Percentiles rank a stretch among this genome's conserved stretches.
These are phyloP conservation scores for Parsonsia alboflavescens DNA, from an alignment of 257 asterid species.

Conservation along the genomic window DNA sequence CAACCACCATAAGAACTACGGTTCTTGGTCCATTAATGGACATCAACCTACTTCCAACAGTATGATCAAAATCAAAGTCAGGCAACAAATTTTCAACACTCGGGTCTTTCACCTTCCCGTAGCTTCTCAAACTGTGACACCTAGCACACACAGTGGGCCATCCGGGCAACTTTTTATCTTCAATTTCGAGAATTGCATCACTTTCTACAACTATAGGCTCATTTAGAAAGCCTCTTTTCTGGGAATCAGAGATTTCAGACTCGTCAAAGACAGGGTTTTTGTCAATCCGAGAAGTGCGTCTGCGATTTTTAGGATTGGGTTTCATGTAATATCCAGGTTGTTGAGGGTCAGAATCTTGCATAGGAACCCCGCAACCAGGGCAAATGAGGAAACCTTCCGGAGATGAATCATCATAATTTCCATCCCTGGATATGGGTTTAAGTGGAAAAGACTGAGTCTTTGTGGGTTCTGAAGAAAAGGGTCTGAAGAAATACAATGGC, in stretches of 20 bases:
- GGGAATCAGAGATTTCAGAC: conserved; percentile 50
- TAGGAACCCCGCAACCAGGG: conserved; percentile 79
- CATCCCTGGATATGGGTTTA: conserved; percentile 53
- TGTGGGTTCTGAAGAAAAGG: conserved; percentile 36
- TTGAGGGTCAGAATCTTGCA: conserved; percentile 67
- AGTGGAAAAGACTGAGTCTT: conserved; percentile 19
- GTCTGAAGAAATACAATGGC: conserved; percentile 26
- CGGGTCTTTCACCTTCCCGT: conserved; percentile 62
- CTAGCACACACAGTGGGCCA: conserved; percentile 73
- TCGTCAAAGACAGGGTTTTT: conserved; percentile 54
- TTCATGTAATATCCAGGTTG: conserved; percentile 57
- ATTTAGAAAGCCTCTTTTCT: conserved; percentile 51
- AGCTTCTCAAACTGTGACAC: conserved; percentile 74
- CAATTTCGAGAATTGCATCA: conserved; percentile 16
- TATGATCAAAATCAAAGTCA: conserved; percentile 81
- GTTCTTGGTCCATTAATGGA: conserved; percentile 58
- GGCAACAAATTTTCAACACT: conserved; percentile 70
- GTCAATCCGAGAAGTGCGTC: conserved; percentile 44
- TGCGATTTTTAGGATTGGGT: conserved; percentile 38
- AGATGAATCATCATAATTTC: conserved; percentile 63
- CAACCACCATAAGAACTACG: conserved; percentile 74
- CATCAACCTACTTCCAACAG: conserved; percentile 75
- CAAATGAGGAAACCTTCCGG: conserved; percentile 41
- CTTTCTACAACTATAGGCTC: conserved; percentile 38
- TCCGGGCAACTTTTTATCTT: conserved; percentile 21